Conservation (phyloP, 2,329 filamentous ascomycete species). For the Pseudogymnoascus sp. region DNA sequence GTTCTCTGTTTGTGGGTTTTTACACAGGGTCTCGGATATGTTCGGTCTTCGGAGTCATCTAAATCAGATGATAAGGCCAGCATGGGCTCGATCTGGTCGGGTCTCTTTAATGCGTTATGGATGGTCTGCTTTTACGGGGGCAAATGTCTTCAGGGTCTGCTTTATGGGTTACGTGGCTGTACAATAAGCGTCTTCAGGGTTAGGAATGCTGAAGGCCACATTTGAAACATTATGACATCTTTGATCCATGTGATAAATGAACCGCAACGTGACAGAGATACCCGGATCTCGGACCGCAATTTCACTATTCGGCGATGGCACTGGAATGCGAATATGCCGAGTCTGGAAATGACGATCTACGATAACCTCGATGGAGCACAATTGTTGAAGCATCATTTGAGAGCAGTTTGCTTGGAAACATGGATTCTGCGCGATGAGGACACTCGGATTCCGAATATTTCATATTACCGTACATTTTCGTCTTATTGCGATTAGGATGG, state of each 20-base stretch:
- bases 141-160: conserved; percentile 63
- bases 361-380: not conserved
- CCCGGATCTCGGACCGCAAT: not conserved
- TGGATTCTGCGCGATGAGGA: not conserved
- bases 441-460: not conserved
- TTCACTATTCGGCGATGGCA: not conserved
- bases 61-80: conserved; percentile 23
- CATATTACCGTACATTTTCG: not conserved
- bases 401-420: not conserved
- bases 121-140: conserved; percentile 58
- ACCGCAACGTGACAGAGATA: not conserved
- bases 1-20: conserved; percentile 49
- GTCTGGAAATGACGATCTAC: not conserved
- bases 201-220: conserved; percentile 28
- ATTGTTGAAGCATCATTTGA: not conserved
- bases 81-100: conserved; percentile 24
- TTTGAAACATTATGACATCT: conserved; percentile 8
- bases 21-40: conserved; percentile 44
- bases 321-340: not conserved
- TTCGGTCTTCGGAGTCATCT: conserved; percentile 39
- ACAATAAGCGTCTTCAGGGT: conserved; percentile 47
- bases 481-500: not conserved
- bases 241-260: not conserved
- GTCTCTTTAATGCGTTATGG: conserved; percentile 63
- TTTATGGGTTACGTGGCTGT: conserved; percentile 63